A percentile compares a stretch with the other conserved stretches of the same genome.
Conservation (phyloP, 306 rosid species). For the Begonia masoniana region DNA sequence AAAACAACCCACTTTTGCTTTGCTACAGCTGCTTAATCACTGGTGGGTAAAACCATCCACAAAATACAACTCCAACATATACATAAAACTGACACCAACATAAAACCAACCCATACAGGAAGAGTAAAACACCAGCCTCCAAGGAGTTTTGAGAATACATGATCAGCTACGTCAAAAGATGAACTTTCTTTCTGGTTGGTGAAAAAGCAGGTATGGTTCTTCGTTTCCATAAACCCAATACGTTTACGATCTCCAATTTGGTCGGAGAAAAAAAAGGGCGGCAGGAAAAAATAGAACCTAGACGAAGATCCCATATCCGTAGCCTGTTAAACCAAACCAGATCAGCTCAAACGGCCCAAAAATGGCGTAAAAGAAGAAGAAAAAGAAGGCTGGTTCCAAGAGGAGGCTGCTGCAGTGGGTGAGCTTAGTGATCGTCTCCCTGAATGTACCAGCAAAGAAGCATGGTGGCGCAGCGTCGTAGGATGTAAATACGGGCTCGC, state of each 20-base stretch:
- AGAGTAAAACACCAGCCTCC: neutral
- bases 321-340: slow-evolving; percentile 4
- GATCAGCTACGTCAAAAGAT: neutral
- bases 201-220: slow-evolving; percentile 1
- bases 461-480: slow-evolving; percentile 92
- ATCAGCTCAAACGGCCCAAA: neutral
- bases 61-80: no score
- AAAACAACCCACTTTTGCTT: no score
- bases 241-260: neutral
- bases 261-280: slow-evolving; percentile 2
- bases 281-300: neutral
- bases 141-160: neutral
- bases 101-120: no score
- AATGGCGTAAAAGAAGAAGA: neutral
- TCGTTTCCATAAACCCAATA: neutral
- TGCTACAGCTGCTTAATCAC: no score
- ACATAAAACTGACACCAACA: no score
- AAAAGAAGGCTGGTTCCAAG: no score
- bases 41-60: no score
- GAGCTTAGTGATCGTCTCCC: slow-evolving; percentile 42
- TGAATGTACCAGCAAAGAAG: slow-evolving; percentile 91
- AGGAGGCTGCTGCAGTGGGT: no score
- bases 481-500: slow-evolving; percentile 77
- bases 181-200: slow-evolving; percentile 2
- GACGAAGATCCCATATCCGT: neutral